Base-by-base conservation (phyloP, 495 filamentous ascomycete species). In the Podospora pseudocomata region DNA sequence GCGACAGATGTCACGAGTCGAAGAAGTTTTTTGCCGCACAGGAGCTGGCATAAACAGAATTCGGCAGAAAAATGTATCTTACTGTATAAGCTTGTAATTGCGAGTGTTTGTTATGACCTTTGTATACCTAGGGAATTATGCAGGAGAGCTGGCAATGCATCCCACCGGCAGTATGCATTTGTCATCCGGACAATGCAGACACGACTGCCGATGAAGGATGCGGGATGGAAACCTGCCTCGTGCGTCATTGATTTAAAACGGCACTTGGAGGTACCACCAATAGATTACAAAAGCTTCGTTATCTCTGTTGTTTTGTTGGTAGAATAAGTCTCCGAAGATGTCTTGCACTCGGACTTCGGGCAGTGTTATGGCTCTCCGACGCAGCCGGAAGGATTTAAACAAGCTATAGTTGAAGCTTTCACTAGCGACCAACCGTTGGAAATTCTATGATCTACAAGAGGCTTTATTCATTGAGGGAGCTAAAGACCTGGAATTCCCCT, bases 1-100 rank as follows among this genome's bases (percentile, higher is more conserved):
- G 90, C 76, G 93, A 97, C 73, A 84, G 90, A 72, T 99, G 96
- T 80, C 73, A 88, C 73, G 93, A 91, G 79, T 91, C 92, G 66
- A 99, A 98, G 82, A 91, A 91, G 80, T 96, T 97, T 81, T 96
- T 97, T 77, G 88, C 86, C n/a, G 84, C 85, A 3, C 80, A 84
- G 71, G 71, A 79, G 63, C 16, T 72, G 16, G 27, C 27, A 5
- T 28, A 32, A 32, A 32, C 5, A n/a, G 9, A 49, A 11, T 11
- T 5, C 7, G 18, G 39, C 39, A 11, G 39, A 49, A 49, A 49
- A 5, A 16, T 49, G 39, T 49, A 49, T 49, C 7, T 11, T 49
- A 49, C 15, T 49, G 39, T 49, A 18, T 16, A 49, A 16, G 13
- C 0, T 49, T 49, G 15, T 49, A 49, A 49, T 11, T 49, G 39